phyloP scores from a whole-genome alignment of 2,329 filamentous ascomycete genomes.

The Penicillium sclerotiorum region DNA sequence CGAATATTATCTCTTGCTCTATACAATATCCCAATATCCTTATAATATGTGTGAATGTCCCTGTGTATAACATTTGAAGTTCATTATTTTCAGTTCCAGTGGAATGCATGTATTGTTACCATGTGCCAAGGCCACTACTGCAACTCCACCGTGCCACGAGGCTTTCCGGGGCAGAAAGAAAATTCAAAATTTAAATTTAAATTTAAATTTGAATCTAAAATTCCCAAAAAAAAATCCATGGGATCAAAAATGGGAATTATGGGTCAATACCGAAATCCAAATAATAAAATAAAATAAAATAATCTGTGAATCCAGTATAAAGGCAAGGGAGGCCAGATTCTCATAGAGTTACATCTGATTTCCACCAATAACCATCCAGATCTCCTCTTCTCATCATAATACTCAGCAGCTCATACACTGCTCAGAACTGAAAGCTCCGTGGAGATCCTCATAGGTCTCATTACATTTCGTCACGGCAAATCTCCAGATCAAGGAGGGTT shows the following conservation, averaged over 20 bases:
- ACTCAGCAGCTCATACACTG: too few species aligned
- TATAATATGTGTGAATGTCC: too few species aligned
- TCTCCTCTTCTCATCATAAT: neutral
- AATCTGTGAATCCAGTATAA: too few species aligned
- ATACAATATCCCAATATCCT: too few species aligned
- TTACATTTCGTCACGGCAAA: neutral
- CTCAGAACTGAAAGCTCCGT: too few species aligned
- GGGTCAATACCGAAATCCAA: neutral
- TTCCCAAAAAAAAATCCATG: neutral
- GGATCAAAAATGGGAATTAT: too few species aligned
- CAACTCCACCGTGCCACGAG: conserved; percentile 31
- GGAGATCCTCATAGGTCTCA: too few species aligned
- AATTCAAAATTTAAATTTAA: neutral
- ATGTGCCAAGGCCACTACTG: conserved; percentile 31
- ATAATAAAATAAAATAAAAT: neutral
- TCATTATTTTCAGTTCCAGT: conserved; percentile 7
- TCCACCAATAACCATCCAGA: neutral
- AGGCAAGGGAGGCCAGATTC: conserved; percentile 5
- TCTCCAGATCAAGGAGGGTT: neutral
- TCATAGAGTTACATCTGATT: conserved; percentile 16
- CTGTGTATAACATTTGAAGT: neutral
- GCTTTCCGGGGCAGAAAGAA: conserved; percentile 14
- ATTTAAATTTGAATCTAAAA: neutral
- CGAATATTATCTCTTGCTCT: too few species aligned
- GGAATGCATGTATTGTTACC: conserved; percentile 6